Conservation (phyloP, 148 eudicot genomes). For the Arctostaphylos glauca region DNA sequence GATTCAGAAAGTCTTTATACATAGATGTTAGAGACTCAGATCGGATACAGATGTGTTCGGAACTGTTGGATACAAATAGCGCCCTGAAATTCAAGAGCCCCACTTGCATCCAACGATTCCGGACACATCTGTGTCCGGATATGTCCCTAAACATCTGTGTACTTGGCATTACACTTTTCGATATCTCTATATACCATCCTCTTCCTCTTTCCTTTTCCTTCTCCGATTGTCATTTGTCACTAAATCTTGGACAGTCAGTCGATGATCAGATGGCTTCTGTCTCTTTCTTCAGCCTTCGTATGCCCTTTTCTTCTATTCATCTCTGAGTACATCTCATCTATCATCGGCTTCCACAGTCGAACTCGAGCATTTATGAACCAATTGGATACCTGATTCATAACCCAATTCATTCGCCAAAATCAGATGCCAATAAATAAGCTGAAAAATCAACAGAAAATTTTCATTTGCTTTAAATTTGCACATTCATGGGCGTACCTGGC, state of each 20-base stretch:
- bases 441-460: not conserved
- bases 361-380: slow-evolving; percentile 97
- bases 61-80: no score
- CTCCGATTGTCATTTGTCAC: slow-evolving; percentile 15
- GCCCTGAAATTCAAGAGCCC: no score
- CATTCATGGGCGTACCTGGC: slow-evolving; percentile 77
- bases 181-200: no score
- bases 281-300: slow-evolving; percentile 32
- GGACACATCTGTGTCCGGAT: no score
- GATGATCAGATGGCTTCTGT: slow-evolving; percentile 34
- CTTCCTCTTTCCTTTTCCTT: not conserved
- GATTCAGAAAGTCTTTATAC: no score
- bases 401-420: not conserved
- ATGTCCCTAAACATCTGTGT: no score
- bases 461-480: not conserved
- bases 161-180: no score
- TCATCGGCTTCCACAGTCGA: slow-evolving; percentile 94
- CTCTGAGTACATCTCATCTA: slow-evolving; percentile 87
- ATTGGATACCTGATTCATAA: slow-evolving; percentile 66
- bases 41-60: no score
- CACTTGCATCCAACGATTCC: no score
- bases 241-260: slow-evolving; percentile 32
- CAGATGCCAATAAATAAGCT: not conserved
- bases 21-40: no score
- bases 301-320: slow-evolving; percentile 53